Evolutionary conservation across 192 early-diverging fungal species (phyloP), one percentile per base, ranked within the genome.

Genomic region (Gigaspora rosea): DNA sequence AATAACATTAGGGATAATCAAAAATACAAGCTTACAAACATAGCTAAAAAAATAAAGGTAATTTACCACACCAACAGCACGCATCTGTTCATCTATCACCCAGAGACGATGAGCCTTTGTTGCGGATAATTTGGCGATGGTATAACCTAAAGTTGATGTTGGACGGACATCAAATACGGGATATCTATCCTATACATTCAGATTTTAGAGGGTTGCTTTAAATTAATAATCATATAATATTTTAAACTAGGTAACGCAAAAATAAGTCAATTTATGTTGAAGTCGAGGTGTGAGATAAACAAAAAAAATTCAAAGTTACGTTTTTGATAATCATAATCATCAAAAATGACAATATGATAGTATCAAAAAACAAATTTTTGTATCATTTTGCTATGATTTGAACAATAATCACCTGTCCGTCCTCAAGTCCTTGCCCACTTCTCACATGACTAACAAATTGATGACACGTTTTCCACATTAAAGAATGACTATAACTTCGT

Each of bases 81-180:
- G 81, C 13, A 86, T 87, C 20, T 75, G 51, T 27, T 88, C 86
- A 61, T 90, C 86, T 32, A 85, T 86, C 5, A 94, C 91, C 93
- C 93, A 95, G 12, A 95, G 85, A 50, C 94, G 89, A 68, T 95
- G 94, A 0, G 93, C 91, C 16, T 87, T 88, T 4, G 94, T 95
- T 20, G 94, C 93, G 49, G 91, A 85, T 66, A 95, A 80, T 79
- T 94, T 94, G 41, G 89, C 90, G 54, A 94, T 85, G 10, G 91
- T 87, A 48, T 89, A 90, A 7, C 90, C 85, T 65, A 95, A 83
- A 0, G 92, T 90, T 0, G 92, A 90, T 64, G 89, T 88, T 15
- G 89, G 84, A 15, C 89, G 84, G 0, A 94, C 93, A 58, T 92
- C 90, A 79, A 95, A 92, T 10, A 95, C 91, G 0, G 94, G 92